These are phyloP conservation scores for Juglanconis juglandina DNA, from an alignment of 2,329 filamentous ascomycete species.

Conservation along the genomic window DNA sequence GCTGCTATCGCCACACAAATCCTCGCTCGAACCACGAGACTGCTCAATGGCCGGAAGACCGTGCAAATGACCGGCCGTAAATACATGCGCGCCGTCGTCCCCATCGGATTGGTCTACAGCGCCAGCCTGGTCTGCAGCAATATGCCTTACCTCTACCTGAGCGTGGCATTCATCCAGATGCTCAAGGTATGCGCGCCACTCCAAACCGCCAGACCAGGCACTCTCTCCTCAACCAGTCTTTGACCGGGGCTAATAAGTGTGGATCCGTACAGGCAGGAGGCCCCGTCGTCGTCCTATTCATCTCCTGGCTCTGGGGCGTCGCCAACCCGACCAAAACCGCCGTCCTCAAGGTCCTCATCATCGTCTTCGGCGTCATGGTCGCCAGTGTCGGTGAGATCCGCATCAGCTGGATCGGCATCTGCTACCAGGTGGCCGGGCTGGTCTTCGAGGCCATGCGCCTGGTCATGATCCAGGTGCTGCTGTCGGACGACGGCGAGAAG, in stretches of 20 bases:
- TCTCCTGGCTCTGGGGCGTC: slow-evolving; percentile 58
- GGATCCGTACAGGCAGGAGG: slow-evolving; percentile 50
- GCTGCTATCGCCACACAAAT: slow-evolving; percentile 89
- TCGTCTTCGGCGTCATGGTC: slow-evolving; percentile 50
- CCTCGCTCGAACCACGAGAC: slow-evolving; percentile 78
- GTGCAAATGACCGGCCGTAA: slow-evolving; percentile 93
- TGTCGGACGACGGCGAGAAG: slow-evolving; percentile 72
- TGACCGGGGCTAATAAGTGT: neutral
- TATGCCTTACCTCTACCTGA: slow-evolving; percentile 87
- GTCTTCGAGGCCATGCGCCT: slow-evolving; percentile 77
- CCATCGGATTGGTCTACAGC: slow-evolving; percentile 90
- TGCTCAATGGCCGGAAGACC: slow-evolving; percentile 87
- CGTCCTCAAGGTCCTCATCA: slow-evolving; percentile 48
- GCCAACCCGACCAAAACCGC: slow-evolving; percentile 43
- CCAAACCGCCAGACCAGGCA: neutral
- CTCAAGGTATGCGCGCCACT: slow-evolving; percentile 64
- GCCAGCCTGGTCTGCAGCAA: slow-evolving; percentile 92
- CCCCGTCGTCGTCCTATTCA: slow-evolving; percentile 63
- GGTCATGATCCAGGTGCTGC: slow-evolving; percentile 80
- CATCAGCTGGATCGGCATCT: slow-evolving; percentile 63
- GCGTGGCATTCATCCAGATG: slow-evolving; percentile 97
- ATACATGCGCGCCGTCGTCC: slow-evolving; percentile 86
- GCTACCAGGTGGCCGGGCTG: slow-evolving; percentile 72
- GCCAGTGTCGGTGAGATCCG: slow-evolving; percentile 63
- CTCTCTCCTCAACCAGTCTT: too few relatives aligned